phyloP scores from a whole-genome alignment of 176 grass and related monocot genomes.

The Carex cristatella region DNA sequence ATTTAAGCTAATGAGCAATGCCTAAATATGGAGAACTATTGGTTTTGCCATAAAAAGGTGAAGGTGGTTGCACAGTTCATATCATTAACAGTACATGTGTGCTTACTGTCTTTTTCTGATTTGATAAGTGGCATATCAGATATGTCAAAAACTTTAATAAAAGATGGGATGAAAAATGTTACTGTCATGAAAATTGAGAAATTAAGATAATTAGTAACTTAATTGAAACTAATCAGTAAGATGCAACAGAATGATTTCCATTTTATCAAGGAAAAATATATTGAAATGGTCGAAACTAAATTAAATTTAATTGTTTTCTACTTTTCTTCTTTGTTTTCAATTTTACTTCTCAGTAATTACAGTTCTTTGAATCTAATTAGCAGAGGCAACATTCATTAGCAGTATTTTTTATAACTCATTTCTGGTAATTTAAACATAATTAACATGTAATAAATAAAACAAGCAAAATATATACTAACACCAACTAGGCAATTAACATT shows the following conservation, averaged over 20 bases:
- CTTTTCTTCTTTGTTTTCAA: neutral
- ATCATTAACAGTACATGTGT: neutral
- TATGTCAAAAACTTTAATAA: neutral
- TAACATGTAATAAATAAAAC: neutral
- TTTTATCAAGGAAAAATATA: neutral
- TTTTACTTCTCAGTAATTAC: neutral
- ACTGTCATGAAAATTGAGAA: neutral
- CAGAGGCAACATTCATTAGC: neutral
- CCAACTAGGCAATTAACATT: neutral
- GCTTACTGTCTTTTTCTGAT: conserved; percentile 2
- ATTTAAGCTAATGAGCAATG: neutral
- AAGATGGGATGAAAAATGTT: neutral
- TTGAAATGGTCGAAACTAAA: neutral
- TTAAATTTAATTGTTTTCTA: neutral
- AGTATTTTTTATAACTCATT: neutral
- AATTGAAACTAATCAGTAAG: neutral
- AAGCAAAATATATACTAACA: neutral
- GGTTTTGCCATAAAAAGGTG: neutral
- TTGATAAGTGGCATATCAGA: neutral
- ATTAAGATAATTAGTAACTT: neutral
- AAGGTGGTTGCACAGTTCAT: conserved; percentile 3
- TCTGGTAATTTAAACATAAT: neutral
- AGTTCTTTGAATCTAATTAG: neutral
- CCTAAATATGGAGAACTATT: neutral
- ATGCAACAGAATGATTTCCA: no score